phyloP scores from a whole-genome alignment of 805 yeast genomes.

The Wickerhamiella spandovensis region DNA sequence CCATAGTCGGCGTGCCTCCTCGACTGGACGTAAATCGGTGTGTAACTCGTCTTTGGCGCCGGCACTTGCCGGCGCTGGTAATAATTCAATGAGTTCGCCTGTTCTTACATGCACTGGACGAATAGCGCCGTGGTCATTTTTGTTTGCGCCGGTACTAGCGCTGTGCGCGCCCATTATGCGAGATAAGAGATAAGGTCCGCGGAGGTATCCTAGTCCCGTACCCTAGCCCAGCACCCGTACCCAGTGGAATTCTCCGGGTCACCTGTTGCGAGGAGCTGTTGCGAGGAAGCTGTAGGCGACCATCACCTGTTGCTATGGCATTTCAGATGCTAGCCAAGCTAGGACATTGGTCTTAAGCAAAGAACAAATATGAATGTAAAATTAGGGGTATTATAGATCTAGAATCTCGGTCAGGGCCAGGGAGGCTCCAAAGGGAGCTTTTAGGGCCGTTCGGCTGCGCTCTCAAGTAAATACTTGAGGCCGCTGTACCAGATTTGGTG shows the following conservation, averaged over 20 bases:
- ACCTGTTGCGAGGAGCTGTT: too few species aligned
- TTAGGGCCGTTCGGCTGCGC: neutral
- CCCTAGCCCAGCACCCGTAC: neutral
- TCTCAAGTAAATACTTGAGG: constrained; percentile 53
- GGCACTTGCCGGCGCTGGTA: neutral
- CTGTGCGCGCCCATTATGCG: neutral
- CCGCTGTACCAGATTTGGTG: constrained; percentile 90
- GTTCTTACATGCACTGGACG: neutral
- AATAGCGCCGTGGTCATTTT: neutral
- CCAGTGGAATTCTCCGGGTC: neutral
- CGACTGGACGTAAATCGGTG: constrained; percentile 40
- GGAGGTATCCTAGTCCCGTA: too few species aligned
- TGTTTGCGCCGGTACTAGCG: neutral
- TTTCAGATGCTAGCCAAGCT: too few species aligned
- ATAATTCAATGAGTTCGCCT: neutral
- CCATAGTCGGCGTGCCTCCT: constrained; percentile 64
- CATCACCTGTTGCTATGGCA: too few species aligned
- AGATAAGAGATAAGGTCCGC: neutral
- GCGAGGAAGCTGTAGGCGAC: too few species aligned
- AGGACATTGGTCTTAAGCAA: too few species aligned
- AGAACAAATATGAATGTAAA: too few species aligned
- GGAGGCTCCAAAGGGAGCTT: too few species aligned
- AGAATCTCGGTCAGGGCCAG: too few species aligned
- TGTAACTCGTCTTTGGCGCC: neutral
- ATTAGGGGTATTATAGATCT: too few species aligned